These are phyloP conservation scores for Voacanga thouarsii DNA, from an alignment of 257 asterid species.

Conservation along the genomic window DNA sequence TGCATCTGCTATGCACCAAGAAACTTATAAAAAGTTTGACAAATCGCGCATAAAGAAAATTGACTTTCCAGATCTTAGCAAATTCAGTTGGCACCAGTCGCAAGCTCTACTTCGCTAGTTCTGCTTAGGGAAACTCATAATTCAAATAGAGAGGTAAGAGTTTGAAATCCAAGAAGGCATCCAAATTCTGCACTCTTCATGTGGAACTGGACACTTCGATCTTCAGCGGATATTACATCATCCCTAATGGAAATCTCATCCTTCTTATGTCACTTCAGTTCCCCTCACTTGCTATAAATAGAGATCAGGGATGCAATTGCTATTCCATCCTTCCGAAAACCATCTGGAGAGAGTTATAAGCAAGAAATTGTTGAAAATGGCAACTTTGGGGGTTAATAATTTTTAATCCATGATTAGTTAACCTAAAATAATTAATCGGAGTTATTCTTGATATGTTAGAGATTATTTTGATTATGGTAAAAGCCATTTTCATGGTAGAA, in stretches of 20 bases:
- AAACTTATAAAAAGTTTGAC: neutral
- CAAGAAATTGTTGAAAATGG: too few species aligned
- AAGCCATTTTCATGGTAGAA: too few species aligned
- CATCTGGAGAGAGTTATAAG: too few species aligned
- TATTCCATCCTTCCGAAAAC: neutral
- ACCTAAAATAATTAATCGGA: too few species aligned
- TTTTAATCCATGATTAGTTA: too few species aligned
- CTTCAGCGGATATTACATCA: neutral
- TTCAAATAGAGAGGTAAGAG: neutral
- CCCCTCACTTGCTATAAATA: neutral
- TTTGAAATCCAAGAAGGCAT: neutral
- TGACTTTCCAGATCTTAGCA: neutral
- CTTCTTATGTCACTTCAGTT: neutral
- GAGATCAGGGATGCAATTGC: neutral
- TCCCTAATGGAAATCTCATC: neutral
- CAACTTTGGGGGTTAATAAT: too few species aligned
- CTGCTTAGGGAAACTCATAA: neutral
- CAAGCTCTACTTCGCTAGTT: neutral
- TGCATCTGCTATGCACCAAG: neutral
- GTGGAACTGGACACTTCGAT: neutral
- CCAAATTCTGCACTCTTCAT: constrained; percentile 1
- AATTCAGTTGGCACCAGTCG: too few species aligned
- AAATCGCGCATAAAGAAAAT: neutral
- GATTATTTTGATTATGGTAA: too few species aligned
- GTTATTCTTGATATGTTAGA: too few species aligned